phyloP scores from a whole-genome alignment of 202 grass and related monocot species.

The Tripidium arundinaceum region DNA sequence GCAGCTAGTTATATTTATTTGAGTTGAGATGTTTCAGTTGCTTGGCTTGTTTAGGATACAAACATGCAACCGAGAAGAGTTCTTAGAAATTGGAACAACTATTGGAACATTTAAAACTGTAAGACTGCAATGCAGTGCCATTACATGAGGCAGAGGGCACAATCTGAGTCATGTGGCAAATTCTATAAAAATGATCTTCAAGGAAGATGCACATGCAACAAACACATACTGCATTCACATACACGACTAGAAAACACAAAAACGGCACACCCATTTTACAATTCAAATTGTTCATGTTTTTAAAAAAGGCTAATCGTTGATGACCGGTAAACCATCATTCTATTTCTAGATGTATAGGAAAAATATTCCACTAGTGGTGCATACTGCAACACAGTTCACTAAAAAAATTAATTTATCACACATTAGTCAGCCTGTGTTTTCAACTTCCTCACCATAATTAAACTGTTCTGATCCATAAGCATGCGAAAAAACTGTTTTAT shows the following conservation, averaged over 20 bases:
- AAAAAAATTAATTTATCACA: background rate
- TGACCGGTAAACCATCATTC: background rate
- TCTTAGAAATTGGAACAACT: background rate
- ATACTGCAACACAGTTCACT: background rate
- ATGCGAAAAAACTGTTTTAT: background rate
- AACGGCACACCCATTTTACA: background rate
- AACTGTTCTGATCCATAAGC: background rate
- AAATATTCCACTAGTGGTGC: background rate
- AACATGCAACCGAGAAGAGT: background rate
- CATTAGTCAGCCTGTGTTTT: background rate
- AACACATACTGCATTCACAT: background rate
- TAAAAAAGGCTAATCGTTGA: background rate
- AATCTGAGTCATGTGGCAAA: background rate
- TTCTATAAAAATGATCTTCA: background rate
- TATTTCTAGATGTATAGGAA: background rate
- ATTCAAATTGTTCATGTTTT: background rate
- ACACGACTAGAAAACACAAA: background rate
- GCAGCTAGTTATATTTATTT: background rate
- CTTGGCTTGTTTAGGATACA: background rate
- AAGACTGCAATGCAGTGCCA: background rate
- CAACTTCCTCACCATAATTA: background rate
- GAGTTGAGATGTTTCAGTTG: background rate
- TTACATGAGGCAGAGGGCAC: background rate
- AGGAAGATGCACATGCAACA: background rate
- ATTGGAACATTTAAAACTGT: background rate